These are phyloP conservation scores for Pichia gijzeniarum DNA, from an alignment of 805 yeast species.

Conservation along the genomic window DNA sequence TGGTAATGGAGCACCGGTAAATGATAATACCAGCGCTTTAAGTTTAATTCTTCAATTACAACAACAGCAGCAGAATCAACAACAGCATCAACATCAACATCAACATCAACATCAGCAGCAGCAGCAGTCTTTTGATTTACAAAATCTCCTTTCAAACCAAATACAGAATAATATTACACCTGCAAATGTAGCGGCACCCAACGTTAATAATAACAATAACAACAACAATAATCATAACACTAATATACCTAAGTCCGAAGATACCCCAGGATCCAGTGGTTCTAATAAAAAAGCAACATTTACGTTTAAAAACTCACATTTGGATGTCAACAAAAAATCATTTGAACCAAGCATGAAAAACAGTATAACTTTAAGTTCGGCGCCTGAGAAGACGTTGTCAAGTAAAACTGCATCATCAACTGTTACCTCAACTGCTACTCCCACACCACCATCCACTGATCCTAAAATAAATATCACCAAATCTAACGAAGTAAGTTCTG, in stretches of 20 bases:
- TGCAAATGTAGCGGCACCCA: too few relatives aligned
- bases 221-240: neutral
- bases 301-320: slow-evolving; percentile 10
- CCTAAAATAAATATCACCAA: neutral
- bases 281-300: neutral
- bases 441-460: neutral
- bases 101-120: slow-evolving; percentile 1
- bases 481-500: neutral
- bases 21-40: neutral
- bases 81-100: slow-evolving; percentile 2
- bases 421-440: neutral
- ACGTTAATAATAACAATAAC: neutral
- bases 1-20: neutral
- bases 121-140: slow-evolving; percentile 3
- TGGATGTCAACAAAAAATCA: slow-evolving; percentile 6
- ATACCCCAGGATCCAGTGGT: neutral
- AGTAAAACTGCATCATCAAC: neutral
- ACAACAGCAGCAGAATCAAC: slow-evolving; percentile 6
- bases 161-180: neutral
- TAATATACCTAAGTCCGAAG: neutral
- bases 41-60: slow-evolving; percentile 1
- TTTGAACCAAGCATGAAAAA: slow-evolving; percentile 1
- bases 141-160: neutral
- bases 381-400: neutral
- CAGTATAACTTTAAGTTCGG: neutral